phyloP scores from a whole-genome alignment of 768 basidiomycete genomes.

The Clitopilus passeckerianus region DNA sequence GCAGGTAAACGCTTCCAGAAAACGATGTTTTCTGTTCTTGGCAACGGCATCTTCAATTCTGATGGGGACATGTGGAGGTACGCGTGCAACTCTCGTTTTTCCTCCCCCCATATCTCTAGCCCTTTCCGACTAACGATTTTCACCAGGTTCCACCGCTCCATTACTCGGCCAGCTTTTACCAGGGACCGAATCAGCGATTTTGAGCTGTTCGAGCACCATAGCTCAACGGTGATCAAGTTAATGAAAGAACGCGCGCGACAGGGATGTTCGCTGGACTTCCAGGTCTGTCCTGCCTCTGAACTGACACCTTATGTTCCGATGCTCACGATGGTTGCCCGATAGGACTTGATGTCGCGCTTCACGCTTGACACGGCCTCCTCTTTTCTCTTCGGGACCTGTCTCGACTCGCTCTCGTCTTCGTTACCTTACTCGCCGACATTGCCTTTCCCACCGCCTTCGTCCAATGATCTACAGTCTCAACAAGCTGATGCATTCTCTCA shows the following conservation, averaged over 20 bases:
- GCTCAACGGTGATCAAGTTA: not conserved
- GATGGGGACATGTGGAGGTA: conserved; percentile 58
- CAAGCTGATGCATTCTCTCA: conserved; percentile 39
- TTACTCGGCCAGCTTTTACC: conserved; percentile 60
- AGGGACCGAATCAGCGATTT: conserved; percentile 56
- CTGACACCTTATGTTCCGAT: no score
- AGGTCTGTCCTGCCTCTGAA: conserved; percentile 26
- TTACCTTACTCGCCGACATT: conserved; percentile 39
- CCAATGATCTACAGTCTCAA: conserved; percentile 20
- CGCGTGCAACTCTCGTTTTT: conserved; percentile 1
- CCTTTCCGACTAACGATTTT: no score
- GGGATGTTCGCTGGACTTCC: conserved; percentile 49
- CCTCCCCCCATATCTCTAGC: not conserved
- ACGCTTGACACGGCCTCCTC: conserved; percentile 62
- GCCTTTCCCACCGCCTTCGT: conserved; percentile 20
- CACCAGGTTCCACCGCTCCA: conserved; percentile 62
- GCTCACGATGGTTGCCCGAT: no score
- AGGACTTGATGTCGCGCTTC: conserved; percentile 45
- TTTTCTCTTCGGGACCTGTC: conserved; percentile 52
- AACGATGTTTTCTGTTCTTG: conserved; percentile 44
- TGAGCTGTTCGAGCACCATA: conserved; percentile 18
- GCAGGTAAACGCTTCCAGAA: conserved; percentile 38
- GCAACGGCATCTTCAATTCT: conserved; percentile 65
- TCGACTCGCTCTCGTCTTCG: conserved; percentile 42
- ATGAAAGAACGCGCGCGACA: not conserved